Conservation (phyloP, 1,284 basidiomycete genomes). For the Sporisorium reilianum region DNA sequence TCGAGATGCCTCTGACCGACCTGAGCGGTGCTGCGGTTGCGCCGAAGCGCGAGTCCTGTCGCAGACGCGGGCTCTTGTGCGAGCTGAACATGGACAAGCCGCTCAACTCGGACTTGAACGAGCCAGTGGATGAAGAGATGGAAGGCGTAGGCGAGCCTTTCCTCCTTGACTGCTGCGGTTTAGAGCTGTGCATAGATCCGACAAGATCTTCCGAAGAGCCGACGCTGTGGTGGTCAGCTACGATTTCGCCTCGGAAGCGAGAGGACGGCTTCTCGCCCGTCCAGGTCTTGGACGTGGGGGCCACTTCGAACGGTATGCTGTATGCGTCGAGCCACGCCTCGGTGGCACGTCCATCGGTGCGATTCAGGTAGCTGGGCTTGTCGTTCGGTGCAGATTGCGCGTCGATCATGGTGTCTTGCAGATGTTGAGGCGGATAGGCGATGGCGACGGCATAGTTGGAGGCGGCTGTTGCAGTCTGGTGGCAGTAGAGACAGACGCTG, state of each 20-base stretch:
- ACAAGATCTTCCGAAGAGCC: slow-evolving; percentile 17
- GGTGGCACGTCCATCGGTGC: slow-evolving; percentile 39
- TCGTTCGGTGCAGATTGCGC: slow-evolving; percentile 11
- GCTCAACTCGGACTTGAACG: slow-evolving; percentile 38
- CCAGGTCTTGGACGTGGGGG: slow-evolving; percentile 44
- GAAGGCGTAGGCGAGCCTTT: slow-evolving; percentile 29
- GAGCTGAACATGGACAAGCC: slow-evolving; percentile 20
- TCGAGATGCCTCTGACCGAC: slow-evolving; percentile 16
- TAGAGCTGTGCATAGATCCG: background rate
- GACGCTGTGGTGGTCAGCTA: background rate
- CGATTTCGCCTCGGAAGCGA: slow-evolving; percentile 18
- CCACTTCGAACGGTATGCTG: slow-evolving; percentile 26
- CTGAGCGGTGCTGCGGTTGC: slow-evolving; percentile 3
- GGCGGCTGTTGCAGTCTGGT: slow-evolving; percentile 1
- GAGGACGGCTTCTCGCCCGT: slow-evolving; percentile 39
- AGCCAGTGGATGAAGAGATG: slow-evolving; percentile 20
- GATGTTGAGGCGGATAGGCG: slow-evolving; percentile 39
- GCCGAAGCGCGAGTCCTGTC: slow-evolving; percentile 15
- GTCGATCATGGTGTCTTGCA: slow-evolving; percentile 38
- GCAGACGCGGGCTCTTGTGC: slow-evolving; percentile 23
- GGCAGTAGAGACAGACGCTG: slow-evolving; percentile 37
- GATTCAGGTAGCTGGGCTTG: slow-evolving; percentile 31
- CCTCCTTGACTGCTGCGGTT: slow-evolving; percentile 5
- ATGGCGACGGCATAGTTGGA: slow-evolving; percentile 33
- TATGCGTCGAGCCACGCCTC: slow-evolving; percentile 47